phyloP scores from a whole-genome alignment of 306 rosid genomes.

The Alnus rubra region DNA sequence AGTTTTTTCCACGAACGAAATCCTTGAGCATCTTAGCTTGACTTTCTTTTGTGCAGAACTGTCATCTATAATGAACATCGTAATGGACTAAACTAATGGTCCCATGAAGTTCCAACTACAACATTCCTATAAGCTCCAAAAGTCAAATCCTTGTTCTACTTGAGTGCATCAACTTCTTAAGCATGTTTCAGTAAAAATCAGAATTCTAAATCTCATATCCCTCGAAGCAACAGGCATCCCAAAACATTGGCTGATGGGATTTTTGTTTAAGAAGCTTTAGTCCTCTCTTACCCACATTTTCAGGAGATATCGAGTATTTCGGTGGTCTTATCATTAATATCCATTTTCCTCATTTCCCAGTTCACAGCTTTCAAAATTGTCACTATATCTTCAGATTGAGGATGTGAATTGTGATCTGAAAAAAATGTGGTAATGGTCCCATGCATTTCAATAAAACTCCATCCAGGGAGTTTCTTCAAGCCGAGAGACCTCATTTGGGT shows the following conservation, averaged over 20 bases:
- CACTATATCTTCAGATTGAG: constrained; percentile 51
- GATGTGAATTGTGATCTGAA: constrained; percentile 68
- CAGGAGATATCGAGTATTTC: constrained; percentile 23
- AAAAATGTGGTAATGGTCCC: constrained; percentile 64
- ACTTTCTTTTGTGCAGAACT: no score
- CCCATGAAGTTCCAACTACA: no score
- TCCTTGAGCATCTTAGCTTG: no score
- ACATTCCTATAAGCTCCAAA: no score
- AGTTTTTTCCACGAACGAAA: no score
- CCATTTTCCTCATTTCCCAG: constrained; percentile 51
- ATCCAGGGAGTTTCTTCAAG: constrained; percentile 73
- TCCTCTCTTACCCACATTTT: constrained; percentile 9
- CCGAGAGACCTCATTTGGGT: constrained; percentile 75
- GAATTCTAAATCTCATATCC: background rate
- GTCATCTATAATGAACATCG: no score
- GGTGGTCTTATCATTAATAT: constrained; percentile 24
- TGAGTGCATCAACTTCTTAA: background rate
- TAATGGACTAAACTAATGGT: no score
- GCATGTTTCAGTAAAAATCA: background rate
- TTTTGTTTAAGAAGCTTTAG: background rate
- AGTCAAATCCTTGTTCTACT: no score
- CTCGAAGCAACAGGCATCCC: background rate
- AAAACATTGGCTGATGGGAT: constrained; percentile 3
- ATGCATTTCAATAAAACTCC: constrained; percentile 70
- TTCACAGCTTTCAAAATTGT: constrained; percentile 39